Evolutionary conservation across 169 alveolate species (phyloP).

Genomic region (Plasmodium gallinaceum): DNA sequence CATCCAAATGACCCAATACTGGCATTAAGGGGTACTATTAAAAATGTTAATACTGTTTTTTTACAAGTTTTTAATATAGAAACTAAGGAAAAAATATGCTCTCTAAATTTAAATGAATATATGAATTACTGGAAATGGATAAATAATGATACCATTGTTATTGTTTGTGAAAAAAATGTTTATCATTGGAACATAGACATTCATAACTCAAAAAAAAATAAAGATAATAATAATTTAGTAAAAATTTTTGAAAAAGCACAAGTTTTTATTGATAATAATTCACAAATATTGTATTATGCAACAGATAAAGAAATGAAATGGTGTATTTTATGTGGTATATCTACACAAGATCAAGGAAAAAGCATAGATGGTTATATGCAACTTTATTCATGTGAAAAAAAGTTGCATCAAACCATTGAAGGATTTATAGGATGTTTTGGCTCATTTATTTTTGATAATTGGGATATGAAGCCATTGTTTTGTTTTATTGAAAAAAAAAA

Average conservation of each 20-base stretch:
- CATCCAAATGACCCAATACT: conserved; percentile 95
- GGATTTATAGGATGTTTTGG: conserved; percentile 97
- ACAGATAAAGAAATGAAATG: conserved; percentile 92
- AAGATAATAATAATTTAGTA: conserved; percentile 80
- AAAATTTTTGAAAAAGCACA: conserved; percentile 93
- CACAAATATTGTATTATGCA: conserved; percentile 94
- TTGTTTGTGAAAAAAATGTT: conserved; percentile 93
- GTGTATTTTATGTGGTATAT: conserved; percentile 95
- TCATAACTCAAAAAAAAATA: conserved; percentile 78
- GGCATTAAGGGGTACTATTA: conserved; percentile 94
- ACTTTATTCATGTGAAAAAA: conserved; percentile 93
- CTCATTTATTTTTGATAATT: conserved; percentile 88
- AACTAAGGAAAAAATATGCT: conserved; percentile 93
- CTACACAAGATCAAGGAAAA: conserved; percentile 90
- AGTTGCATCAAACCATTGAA: conserved; percentile 95
- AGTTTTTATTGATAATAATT: conserved; percentile 88
- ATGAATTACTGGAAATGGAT: conserved; percentile 97
- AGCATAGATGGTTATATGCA: conserved; percentile 95
- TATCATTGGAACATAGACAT: conserved; percentile 93
- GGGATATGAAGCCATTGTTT: conserved; percentile 84
- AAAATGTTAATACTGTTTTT: conserved; percentile 78
- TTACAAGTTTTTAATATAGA: conserved; percentile 95
- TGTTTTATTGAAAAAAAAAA: conserved; percentile 95
- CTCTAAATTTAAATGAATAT: conserved; percentile 92
- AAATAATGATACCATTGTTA: conserved; percentile 90